Evolutionary conservation across 1,284 basidiomycete genomes (phyloP).

Genomic region (Athelia psychrophila): DNA sequence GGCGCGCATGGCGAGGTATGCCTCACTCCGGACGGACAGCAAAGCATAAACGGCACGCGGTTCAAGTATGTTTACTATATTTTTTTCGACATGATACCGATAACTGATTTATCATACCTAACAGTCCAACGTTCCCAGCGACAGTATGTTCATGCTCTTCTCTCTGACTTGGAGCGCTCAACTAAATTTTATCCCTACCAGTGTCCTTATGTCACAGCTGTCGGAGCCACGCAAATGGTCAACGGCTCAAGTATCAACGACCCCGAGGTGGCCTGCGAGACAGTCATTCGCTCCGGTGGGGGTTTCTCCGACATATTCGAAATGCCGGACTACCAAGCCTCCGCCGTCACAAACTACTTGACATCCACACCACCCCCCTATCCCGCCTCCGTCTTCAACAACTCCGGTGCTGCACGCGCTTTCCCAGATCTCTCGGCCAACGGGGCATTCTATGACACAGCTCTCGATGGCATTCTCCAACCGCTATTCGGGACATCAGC

Average conservation of each 20-base stretch:
- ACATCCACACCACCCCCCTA: constrained; percentile 39
- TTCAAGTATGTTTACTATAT: constrained; percentile 4
- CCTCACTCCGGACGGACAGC: constrained; percentile 23
- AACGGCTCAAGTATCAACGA: constrained; percentile 33
- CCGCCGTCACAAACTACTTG: constrained; percentile 30
- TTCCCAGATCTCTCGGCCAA: constrained; percentile 47
- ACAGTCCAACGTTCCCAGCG: constrained; percentile 37
- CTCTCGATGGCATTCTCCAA: constrained; percentile 34
- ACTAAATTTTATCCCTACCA: too few species aligned
- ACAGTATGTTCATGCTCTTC: too few species aligned
- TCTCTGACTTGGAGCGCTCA: too few species aligned
- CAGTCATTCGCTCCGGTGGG: constrained; percentile 40
- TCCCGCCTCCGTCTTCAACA: constrained; percentile 41
- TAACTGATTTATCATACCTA: constrained; percentile 16
- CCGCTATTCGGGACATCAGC: constrained; percentile 35
- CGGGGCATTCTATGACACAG: constrained; percentile 26
- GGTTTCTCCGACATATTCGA: constrained; percentile 45
- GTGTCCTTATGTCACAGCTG: constrained; percentile 54
- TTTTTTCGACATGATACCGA: constrained; percentile 6
- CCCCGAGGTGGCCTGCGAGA: constrained; percentile 37
- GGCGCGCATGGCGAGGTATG: constrained; percentile 30
- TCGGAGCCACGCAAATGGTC: constrained; percentile 50
- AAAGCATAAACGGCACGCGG: too few species aligned
- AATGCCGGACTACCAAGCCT: constrained; percentile 34
- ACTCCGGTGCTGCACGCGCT: constrained; percentile 44